Evolutionary conservation across 257 asterid genomes (phyloP).

Genomic region (Gentiana straminea): DNA sequence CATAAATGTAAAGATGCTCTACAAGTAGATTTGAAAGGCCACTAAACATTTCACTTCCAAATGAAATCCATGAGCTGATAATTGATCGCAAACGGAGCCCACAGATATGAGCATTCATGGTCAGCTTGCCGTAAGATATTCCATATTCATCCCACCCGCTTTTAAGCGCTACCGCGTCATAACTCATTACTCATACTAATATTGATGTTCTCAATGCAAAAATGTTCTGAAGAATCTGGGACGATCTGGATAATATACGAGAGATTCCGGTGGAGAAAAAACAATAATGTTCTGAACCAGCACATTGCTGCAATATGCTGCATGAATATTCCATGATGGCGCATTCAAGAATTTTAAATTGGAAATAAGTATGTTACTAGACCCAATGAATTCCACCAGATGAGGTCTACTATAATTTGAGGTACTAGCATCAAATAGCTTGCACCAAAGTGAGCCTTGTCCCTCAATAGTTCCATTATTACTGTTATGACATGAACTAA

Average conservation of each 20-base stretch:
- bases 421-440: conserved; percentile 34
- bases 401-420: conserved; percentile 89
- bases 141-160: conserved; percentile 99
- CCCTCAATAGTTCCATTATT: conserved; percentile 95
- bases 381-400: conserved; percentile 60
- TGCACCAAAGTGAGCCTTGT: conserved; percentile 97
- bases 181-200: conserved; percentile 67
- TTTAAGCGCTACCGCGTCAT: conserved; percentile 69
- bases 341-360: conserved; percentile 87
- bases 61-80: conserved; percentile 61
- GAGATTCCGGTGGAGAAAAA: conserved; percentile 73
- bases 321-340: conserved; percentile 83
- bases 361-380: conserved; percentile 60
- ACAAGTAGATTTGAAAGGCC: conserved; percentile 63
- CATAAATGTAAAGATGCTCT: conserved; percentile 38
- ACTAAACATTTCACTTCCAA: conserved; percentile 97
- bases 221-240: conserved; percentile 84
- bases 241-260: conserved; percentile 72
- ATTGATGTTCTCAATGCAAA: conserved; percentile 88
- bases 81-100: conserved; percentile 38
- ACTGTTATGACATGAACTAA: conserved; percentile 36
- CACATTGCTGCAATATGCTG: conserved; percentile 87
- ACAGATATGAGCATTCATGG: conserved; percentile 52
- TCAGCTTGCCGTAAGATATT: conserved; percentile 49
- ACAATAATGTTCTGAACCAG: conserved; percentile 81